phyloP scores from a whole-genome alignment of 495 filamentous ascomycete species.

The Aspergillus ellipticus region DNA sequence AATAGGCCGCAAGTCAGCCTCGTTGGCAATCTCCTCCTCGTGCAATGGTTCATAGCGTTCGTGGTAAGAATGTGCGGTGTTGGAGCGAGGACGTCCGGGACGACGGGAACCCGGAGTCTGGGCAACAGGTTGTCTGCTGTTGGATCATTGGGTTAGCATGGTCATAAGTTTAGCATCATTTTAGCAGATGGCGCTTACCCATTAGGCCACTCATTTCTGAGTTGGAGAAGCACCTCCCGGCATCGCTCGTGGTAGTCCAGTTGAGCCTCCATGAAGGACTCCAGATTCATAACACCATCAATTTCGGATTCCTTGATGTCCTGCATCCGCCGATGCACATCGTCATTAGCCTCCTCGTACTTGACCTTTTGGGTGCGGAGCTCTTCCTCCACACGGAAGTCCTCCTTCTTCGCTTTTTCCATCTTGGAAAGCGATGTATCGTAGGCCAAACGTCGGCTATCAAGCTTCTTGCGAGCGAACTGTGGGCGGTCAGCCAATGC shows the following conservation, averaged over 20 bases:
- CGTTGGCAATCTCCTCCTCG: constrained; percentile 52
- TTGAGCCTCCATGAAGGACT: constrained; percentile 82
- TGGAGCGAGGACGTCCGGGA: constrained; percentile 53
- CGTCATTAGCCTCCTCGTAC: constrained; percentile 93
- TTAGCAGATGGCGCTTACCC: constrained; percentile 41
- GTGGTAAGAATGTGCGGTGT: constrained; percentile 57
- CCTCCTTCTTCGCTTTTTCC: constrained; percentile 90
- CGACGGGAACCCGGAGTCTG: constrained; percentile 31
- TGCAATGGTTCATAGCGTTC: constrained; percentile 57
- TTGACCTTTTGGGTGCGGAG: constrained; percentile 88
- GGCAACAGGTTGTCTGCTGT: constrained; percentile 23
- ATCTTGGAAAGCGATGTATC: constrained; percentile 88
- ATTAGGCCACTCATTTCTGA: constrained; percentile 67
- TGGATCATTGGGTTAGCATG: constrained; percentile 24
- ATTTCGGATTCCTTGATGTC: constrained; percentile 91
- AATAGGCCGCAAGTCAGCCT: constrained; percentile 51
- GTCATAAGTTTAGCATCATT: neutral
- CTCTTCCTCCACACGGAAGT: constrained; percentile 92
- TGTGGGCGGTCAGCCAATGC: constrained; percentile 26
- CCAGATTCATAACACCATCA: constrained; percentile 78
- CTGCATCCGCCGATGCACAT: constrained; percentile 89
- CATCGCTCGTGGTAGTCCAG: constrained; percentile 88
- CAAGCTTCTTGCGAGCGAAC: constrained; percentile 91
- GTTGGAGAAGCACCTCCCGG: constrained; percentile 65
- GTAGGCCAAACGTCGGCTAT: constrained; percentile 83